Evolutionary conservation across 352 stramenopile species (phyloP).

Genomic region (Globisporangium lucens): DNA sequence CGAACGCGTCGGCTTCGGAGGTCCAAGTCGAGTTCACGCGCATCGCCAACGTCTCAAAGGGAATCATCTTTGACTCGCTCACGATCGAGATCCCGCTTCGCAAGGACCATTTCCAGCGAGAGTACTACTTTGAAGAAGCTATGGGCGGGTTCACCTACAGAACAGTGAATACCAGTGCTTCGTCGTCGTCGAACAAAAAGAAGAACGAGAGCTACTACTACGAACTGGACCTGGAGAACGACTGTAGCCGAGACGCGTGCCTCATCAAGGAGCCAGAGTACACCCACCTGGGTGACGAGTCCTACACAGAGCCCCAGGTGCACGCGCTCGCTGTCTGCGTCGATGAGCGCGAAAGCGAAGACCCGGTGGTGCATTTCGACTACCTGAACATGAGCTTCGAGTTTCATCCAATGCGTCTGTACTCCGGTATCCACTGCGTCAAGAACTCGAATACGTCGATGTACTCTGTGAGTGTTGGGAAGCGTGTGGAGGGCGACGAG

Average conservation of each 20-base stretch:
- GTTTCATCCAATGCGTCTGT: neutral
- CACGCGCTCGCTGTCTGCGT: constrained; percentile 8
- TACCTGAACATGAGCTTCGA: neutral
- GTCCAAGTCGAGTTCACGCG: constrained; percentile 6
- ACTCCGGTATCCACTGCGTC: neutral
- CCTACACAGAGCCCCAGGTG: constrained; percentile 5
- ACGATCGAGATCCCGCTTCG: constrained; percentile 12
- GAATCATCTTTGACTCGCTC: constrained; percentile 4
- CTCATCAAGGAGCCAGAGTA: constrained; percentile 6
- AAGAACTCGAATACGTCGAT: constrained; percentile 11
- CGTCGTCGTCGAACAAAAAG: neutral
- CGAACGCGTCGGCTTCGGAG: constrained; percentile 7
- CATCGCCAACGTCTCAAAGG: neutral
- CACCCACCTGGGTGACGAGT: neutral
- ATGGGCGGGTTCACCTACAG: neutral
- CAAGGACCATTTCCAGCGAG: neutral
- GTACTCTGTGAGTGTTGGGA: constrained; percentile 8
- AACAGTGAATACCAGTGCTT: neutral
- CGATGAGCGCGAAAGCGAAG: constrained; percentile 4
- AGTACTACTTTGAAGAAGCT: neutral
- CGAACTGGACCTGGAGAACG: neutral
- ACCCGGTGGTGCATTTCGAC: neutral
- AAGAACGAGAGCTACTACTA: constrained; percentile 2
- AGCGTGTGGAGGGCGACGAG: constrained; percentile 7
- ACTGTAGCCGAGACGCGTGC: constrained; percentile 3